Evolutionary conservation across 305 asterid genomes (phyloP).

Genomic region (Fraxinus floribunda): DNA sequence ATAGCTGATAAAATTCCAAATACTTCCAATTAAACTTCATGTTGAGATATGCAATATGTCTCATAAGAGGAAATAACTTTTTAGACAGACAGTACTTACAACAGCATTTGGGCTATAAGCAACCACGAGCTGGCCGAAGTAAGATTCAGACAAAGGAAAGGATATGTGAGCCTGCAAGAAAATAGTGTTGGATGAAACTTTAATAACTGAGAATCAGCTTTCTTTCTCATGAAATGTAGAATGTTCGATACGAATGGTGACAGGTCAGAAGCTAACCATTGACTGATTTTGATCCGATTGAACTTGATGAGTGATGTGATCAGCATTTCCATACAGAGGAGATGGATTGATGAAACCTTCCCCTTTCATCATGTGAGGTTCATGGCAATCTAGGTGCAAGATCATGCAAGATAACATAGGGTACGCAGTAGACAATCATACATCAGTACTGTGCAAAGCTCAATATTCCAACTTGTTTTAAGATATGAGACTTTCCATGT

Average conservation of each 20-base stretch:
- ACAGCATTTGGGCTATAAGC: constrained; percentile 52
- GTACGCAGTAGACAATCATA: not conserved
- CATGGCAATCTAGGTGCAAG: constrained; percentile 32
- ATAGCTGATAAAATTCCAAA: constrained; percentile 36
- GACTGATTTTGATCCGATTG: constrained; percentile 45
- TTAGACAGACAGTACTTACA: constrained; percentile 36
- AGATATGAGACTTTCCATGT: not conserved
- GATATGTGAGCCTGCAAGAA: constrained; percentile 50
- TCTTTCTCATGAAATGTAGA: not conserved
- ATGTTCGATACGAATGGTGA: not conserved
- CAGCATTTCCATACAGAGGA: constrained; percentile 34
- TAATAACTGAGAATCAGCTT: constrained; percentile 6
- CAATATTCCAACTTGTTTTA: constrained; percentile 1
- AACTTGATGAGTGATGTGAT: constrained; percentile 41
- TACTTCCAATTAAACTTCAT: constrained; percentile 13
- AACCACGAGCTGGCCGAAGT: constrained; percentile 41
- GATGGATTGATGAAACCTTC: constrained; percentile 34
- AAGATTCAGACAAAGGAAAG: constrained; percentile 50
- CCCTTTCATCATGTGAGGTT: constrained; percentile 29
- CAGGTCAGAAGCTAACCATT: constrained; percentile 39
- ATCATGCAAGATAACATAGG: constrained; percentile 8
- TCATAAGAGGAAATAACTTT: not conserved
- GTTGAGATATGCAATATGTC: not conserved
- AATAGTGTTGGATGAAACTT: constrained; percentile 3
- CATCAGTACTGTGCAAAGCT: not conserved